Evolutionary conservation across 148 eudicot species (phyloP).

Genomic region (Nepenthes gracilis): DNA sequence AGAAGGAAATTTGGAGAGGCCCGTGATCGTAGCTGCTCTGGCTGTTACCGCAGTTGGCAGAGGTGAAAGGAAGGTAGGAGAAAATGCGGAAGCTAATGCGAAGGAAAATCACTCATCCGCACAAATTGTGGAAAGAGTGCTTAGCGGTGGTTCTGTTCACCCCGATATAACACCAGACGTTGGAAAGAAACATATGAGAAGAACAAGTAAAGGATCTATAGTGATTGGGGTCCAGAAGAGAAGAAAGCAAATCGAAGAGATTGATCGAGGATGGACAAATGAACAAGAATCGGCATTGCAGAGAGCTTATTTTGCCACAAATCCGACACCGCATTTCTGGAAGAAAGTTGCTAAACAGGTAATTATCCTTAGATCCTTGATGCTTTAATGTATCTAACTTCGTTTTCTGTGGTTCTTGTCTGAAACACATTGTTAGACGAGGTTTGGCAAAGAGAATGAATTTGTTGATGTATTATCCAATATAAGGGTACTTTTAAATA

Average conservation of each 20-base stretch:
- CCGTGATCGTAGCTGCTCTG: no score
- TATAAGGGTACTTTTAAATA: no score
- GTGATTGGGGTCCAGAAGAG: slow-evolving; percentile 48
- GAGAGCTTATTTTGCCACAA: slow-evolving; percentile 64
- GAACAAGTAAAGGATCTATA: slow-evolving; percentile 3
- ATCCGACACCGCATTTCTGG: slow-evolving; percentile 90
- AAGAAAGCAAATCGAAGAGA: slow-evolving; percentile 29
- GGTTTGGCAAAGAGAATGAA: background rate
- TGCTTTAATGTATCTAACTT: background rate
- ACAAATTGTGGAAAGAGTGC: background rate
- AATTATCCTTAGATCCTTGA: slow-evolving; percentile 8
- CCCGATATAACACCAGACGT: background rate
- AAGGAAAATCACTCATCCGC: no score
- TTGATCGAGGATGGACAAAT: slow-evolving; percentile 50
- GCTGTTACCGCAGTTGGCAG: no score
- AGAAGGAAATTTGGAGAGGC: no score
- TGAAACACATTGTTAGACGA: background rate
- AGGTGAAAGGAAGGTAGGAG: no score
- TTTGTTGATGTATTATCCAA: no score
- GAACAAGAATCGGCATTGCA: slow-evolving; percentile 71
- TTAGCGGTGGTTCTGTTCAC: slow-evolving; percentile 1
- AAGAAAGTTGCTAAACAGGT: slow-evolving; percentile 84
- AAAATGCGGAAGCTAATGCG: no score
- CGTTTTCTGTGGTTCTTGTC: background rate
- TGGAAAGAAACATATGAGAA: slow-evolving; percentile 3